Conservation (phyloP, 2,329 filamentous ascomycete genomes). For the Capronia americana region DNA sequence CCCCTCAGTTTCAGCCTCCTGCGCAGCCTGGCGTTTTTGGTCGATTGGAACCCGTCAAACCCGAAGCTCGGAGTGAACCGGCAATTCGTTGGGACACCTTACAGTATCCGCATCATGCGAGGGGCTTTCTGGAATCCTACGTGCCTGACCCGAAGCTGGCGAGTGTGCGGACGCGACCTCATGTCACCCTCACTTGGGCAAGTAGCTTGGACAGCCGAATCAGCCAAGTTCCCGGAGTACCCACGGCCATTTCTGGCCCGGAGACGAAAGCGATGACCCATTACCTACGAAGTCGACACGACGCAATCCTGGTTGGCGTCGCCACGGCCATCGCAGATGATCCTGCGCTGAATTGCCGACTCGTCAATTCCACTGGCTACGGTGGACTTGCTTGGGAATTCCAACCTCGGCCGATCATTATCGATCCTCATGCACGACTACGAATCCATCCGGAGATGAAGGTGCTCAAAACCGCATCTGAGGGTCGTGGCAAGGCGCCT, state of each 20-base stretch:
- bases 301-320: conserved; percentile 83
- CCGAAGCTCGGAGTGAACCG: conserved; percentile 30
- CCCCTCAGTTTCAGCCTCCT: conserved; percentile 25
- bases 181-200: conserved; percentile 86
- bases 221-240: conserved; percentile 76
- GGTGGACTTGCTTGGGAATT: conserved; percentile 55
- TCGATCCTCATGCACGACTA: conserved; percentile 83
- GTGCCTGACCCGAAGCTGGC: conserved; percentile 50
- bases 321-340: conserved; percentile 85
- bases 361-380: conserved; percentile 65
- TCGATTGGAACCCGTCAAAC: conserved; percentile 30
- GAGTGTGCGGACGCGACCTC: conserved; percentile 51
- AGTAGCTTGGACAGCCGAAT: conserved; percentile 85
- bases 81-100: conserved; percentile 47
- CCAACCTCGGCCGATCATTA: conserved; percentile 80
- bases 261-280: conserved; percentile 93
- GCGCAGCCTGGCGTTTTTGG: conserved; percentile 34
- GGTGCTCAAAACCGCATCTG: conserved; percentile 68
- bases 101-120: conserved; percentile 52
- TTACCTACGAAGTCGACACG: conserved; percentile 79
- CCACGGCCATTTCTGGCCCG: conserved; percentile 81
- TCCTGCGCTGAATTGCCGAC: conserved; percentile 82
- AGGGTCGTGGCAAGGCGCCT: conserved; percentile 73
- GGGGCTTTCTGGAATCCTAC: conserved; percentile 59
- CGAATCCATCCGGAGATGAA: conserved; percentile 64